Conservation (phyloP, 306 rosid genomes). For the Psophocarpus tetragonolobus region DNA sequence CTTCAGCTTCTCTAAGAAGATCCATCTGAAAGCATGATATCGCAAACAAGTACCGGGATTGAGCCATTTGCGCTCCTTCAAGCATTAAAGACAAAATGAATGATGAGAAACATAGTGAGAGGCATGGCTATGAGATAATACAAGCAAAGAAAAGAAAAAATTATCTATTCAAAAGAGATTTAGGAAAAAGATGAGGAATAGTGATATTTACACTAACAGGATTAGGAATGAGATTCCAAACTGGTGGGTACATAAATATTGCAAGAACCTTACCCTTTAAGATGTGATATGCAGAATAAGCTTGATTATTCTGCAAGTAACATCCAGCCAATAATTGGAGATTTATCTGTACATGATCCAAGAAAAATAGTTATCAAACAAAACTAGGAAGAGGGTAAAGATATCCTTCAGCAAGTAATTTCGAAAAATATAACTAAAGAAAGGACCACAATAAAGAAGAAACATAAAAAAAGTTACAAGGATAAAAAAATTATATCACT, state of each 20-base stretch:
- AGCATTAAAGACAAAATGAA: conserved; percentile 41
- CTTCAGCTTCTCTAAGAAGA: conserved; percentile 90
- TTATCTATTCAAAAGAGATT: conserved; percentile 4
- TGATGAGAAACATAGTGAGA: conserved; percentile 37
- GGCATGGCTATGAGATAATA: conserved; percentile 4
- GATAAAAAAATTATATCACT: not conserved
- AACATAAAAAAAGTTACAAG: not conserved
- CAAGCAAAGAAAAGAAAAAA: not conserved
- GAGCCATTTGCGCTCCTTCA: conserved; percentile 93
- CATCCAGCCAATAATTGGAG: conserved; percentile 87
- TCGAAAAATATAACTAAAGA: not conserved
- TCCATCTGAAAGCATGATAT: conserved; percentile 96
- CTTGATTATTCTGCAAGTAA: conserved; percentile 86
- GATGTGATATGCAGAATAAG: conserved; percentile 83
- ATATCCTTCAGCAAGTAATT: conserved; percentile 5
- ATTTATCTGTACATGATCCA: conserved; percentile 64
- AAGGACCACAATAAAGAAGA: conserved; percentile 2
- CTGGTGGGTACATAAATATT: not conserved
- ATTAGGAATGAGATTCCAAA: not conserved
- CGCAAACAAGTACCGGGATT: conserved; percentile 99
- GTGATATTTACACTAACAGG: not conserved
- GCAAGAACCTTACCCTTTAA: conserved; percentile 70
- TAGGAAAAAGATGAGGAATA: not conserved
- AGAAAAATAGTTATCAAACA: conserved; percentile 20
- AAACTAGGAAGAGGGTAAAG: not conserved